Conservation (phyloP, 352 stramenopile species). For the Peronospora destructor region DNA sequence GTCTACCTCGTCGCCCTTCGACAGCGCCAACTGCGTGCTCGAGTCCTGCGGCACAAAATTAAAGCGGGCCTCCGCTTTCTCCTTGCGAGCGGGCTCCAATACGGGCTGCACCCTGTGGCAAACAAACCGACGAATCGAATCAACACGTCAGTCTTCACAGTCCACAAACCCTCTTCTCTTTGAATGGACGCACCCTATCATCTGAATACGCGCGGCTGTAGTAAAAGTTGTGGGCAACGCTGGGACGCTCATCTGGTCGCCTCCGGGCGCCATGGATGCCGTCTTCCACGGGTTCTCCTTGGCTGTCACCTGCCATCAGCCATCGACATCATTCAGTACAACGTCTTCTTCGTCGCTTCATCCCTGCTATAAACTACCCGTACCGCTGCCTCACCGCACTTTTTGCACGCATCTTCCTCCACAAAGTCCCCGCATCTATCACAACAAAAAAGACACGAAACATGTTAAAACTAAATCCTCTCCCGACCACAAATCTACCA, state of each 20-base stretch:
- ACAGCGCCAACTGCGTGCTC: slow-evolving; percentile 56
- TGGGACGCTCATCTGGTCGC: slow-evolving; percentile 34
- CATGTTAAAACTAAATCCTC: neutral
- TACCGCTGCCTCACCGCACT: slow-evolving; percentile 62
- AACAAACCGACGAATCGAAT: neutral
- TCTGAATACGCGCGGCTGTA: slow-evolving; percentile 40
- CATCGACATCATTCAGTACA: neutral
- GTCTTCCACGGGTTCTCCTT: slow-evolving; percentile 50
- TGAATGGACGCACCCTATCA: slow-evolving; percentile 35
- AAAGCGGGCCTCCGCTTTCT: slow-evolving; percentile 68
- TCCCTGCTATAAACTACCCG: slow-evolving; percentile 1
- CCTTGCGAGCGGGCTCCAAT: slow-evolving; percentile 35
- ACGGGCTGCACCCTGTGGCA: slow-evolving; percentile 22
- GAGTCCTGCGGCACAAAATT: slow-evolving; percentile 72
- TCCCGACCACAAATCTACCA: neutral
- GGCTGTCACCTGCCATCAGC: slow-evolving; percentile 28
- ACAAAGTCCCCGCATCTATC: slow-evolving; percentile 55
- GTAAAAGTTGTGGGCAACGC: slow-evolving; percentile 66
- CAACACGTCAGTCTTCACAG: slow-evolving; percentile 1
- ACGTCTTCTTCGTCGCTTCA: neutral
- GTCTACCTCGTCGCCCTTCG: slow-evolving; percentile 64
- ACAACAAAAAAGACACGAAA: neutral
- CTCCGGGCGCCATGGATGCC: slow-evolving; percentile 32
- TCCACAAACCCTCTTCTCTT: neutral
- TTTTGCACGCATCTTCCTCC: slow-evolving; percentile 39